phyloP scores from a whole-genome alignment of 2,329 filamentous ascomycete genomes.

The Cadophora sp. region DNA sequence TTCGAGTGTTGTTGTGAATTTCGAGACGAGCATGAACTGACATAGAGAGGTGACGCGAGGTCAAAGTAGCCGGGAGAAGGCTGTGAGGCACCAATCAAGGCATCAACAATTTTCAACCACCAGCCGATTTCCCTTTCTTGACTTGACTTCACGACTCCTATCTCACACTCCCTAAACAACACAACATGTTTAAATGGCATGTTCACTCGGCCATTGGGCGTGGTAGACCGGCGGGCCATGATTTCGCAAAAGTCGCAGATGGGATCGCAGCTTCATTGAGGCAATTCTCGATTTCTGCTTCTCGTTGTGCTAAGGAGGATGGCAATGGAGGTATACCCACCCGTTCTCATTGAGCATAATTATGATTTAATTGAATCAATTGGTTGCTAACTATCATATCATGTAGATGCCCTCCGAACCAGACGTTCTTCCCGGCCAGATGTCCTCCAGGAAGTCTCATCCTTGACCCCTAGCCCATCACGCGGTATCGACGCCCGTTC shows the following conservation, averaged over 20 bases:
- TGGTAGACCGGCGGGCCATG: conserved; percentile 39
- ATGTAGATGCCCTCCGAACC: conserved; percentile 24
- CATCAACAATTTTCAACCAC: conserved; percentile 22
- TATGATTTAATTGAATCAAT: neutral
- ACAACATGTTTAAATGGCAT: conserved; percentile 48
- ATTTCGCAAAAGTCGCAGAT: conserved; percentile 42
- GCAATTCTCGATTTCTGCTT: conserved; percentile 43
- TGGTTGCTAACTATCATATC: conserved; percentile 16
- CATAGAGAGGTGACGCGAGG: too few relatives aligned
- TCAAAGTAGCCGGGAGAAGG: conserved; percentile 23
- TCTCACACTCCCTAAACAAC: conserved; percentile 15
- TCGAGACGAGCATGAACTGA: neutral
- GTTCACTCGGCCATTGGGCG: conserved; percentile 44
- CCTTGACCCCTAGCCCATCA: conserved; percentile 36
- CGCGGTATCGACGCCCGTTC: conserved; percentile 45
- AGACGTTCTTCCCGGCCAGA: conserved; percentile 33
- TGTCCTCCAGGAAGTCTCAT: conserved; percentile 41
- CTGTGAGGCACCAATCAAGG: conserved; percentile 33
- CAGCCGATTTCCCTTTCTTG: neutral
- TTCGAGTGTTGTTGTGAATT: neutral
- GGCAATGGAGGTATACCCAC: conserved; percentile 27
- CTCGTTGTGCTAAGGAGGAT: conserved; percentile 35
- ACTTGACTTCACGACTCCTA: conserved; percentile 10
- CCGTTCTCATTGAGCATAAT: neutral
- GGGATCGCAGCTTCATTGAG: conserved; percentile 44